Conservation (phyloP, 2,329 filamentous ascomycete genomes). For the Chaetomium globosum region DNA sequence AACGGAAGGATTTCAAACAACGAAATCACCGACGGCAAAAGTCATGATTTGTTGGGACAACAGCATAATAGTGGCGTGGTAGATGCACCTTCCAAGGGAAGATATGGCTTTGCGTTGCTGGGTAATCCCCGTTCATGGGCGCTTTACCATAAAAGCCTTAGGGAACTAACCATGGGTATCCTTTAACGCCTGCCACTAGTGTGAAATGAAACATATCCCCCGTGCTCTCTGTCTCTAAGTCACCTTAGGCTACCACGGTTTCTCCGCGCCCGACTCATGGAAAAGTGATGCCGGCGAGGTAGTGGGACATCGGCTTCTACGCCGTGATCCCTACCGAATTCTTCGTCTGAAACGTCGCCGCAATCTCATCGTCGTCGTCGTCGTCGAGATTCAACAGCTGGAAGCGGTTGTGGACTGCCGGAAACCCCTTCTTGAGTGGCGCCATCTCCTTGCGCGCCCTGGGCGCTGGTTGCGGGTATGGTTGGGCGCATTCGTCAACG, state of each 20-base stretch:
- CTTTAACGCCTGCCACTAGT: constrained; percentile 17
- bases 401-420: constrained; percentile 61
- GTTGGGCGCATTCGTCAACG: constrained; percentile 70
- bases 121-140: background rate
- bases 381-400: constrained; percentile 58
- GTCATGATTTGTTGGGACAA: background rate
- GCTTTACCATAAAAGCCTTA: background rate
- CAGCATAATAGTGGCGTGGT: background rate
- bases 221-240: background rate
- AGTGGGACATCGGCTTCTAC: constrained; percentile 26
- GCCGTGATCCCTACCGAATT: constrained; percentile 37
- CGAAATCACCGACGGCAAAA: background rate
- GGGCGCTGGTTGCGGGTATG: constrained; percentile 47
- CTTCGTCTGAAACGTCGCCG: constrained; percentile 36
- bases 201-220: constrained; percentile 2
- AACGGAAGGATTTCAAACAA: background rate
- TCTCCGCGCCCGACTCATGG: background rate
- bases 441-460: constrained; percentile 37
- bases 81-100: background rate
- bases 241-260: background rate
- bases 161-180: constrained; percentile 18
- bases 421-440: constrained; percentile 43
- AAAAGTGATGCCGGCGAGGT: background rate
- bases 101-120: background rate
- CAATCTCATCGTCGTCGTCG: constrained; percentile 45